Evolutionary conservation across 78 protist species (phyloP).

Genomic region (Polysphondylium violaceum): DNA sequence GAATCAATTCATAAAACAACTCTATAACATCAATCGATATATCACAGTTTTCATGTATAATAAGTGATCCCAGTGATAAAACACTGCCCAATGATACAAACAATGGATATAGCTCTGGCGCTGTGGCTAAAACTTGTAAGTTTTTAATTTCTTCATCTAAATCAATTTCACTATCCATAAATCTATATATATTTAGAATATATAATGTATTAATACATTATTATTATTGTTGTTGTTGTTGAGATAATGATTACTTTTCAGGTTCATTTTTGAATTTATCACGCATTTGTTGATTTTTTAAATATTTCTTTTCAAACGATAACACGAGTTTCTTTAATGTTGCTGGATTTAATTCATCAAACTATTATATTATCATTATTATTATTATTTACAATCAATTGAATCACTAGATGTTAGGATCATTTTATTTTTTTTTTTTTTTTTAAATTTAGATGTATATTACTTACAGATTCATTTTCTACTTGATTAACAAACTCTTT

Average conservation of each 20-base stretch:
- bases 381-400: not conserved
- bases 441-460: not conserved
- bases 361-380: constrained; percentile 8
- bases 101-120: constrained; percentile 71
- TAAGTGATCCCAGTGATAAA: constrained; percentile 70
- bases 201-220: not conserved
- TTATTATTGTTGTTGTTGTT: not conserved
- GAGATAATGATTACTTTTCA: constrained; percentile 42
- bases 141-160: constrained; percentile 77
- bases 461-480: constrained; percentile 16
- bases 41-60: constrained; percentile 71
- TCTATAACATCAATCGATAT: constrained; percentile 38
- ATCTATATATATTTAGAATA: constrained; percentile 21
- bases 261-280: constrained; percentile 48
- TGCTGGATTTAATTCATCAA: constrained; percentile 77
- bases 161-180: constrained; percentile 82
- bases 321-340: constrained; percentile 76
- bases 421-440: not conserved
- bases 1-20: constrained; percentile 58
- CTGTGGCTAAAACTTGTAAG: constrained; percentile 72
- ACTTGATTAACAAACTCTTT: constrained; percentile 24
- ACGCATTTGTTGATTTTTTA: constrained; percentile 45
- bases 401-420: not conserved
- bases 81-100: constrained; percentile 63
- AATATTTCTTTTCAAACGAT: constrained; percentile 71